phyloP scores from a whole-genome alignment of 1,139 yeast genomes.

The Debaryomyces sp. region DNA sequence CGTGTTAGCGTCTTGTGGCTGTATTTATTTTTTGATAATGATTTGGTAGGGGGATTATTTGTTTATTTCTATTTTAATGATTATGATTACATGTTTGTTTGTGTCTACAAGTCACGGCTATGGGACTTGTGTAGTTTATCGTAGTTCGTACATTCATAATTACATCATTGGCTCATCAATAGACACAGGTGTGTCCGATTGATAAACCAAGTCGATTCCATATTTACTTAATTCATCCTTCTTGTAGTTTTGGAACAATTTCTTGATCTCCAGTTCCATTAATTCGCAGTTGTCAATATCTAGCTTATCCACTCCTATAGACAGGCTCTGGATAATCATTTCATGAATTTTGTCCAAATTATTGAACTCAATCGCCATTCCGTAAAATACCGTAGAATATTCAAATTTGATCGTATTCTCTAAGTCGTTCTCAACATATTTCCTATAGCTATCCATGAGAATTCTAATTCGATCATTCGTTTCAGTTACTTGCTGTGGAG shows the following conservation, averaged over 20 bases:
- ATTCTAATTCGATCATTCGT: neutral
- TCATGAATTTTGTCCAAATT: conserved; percentile 3
- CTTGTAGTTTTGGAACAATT: conserved; percentile 3
- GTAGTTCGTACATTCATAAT: conserved; percentile 1
- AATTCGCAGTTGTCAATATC: neutral
- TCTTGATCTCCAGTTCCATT: neutral
- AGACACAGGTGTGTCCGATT: conserved; percentile 5
- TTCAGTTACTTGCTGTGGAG: neutral
- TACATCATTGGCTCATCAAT: conserved; percentile 3
- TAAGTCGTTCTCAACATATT: conserved; percentile 8
- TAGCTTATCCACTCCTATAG: neutral
- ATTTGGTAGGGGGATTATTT: conserved; percentile 1
- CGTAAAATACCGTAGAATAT: conserved; percentile 14
- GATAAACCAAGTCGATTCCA: conserved; percentile 8
- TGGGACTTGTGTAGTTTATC: neutral
- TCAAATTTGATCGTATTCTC: conserved; percentile 10
- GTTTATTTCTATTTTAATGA: conserved; percentile 8
- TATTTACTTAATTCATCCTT: conserved; percentile 5
- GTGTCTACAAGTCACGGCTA: neutral
- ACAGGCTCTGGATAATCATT: neutral
- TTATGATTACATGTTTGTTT: conserved; percentile 4
- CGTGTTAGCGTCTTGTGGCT: neutral
- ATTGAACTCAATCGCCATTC: conserved; percentile 14
- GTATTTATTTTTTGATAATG: conserved; percentile 5
- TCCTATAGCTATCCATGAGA: conserved; percentile 9